phyloP scores from a whole-genome alignment of 768 basidiomycete species.

The Hysterangium stoloniferum region DNA sequence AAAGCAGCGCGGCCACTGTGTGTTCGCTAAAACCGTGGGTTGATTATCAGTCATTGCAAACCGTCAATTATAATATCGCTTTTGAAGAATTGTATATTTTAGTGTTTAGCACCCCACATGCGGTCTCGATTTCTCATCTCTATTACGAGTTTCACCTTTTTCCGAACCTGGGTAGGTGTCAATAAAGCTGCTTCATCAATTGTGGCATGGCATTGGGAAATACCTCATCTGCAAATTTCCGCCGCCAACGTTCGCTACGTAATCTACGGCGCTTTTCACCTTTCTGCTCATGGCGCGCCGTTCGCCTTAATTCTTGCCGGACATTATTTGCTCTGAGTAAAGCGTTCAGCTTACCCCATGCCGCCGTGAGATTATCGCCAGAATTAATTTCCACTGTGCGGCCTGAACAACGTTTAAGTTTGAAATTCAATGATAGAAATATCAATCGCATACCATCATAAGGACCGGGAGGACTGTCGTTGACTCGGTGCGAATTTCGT shows the following conservation, averaged over 20 bases:
- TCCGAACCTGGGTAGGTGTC: slow-evolving; percentile 54
- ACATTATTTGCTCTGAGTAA: slow-evolving; percentile 53
- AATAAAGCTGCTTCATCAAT: slow-evolving; percentile 11
- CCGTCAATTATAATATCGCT: too few relatives aligned
- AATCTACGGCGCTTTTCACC: slow-evolving; percentile 71
- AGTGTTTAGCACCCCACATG: slow-evolving; percentile 11
- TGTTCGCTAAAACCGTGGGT: too few relatives aligned
- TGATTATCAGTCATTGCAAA: too few relatives aligned
- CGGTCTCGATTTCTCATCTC: slow-evolving; percentile 36
- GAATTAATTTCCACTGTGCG: slow-evolving; percentile 45
- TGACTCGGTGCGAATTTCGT: background rate
- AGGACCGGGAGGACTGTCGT: background rate
- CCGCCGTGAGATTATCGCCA: slow-evolving; percentile 35
- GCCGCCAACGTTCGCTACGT: slow-evolving; percentile 70
- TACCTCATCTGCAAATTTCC: slow-evolving; percentile 73
- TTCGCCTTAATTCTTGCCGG: slow-evolving; percentile 36
- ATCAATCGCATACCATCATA: background rate
- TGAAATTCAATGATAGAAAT: background rate
- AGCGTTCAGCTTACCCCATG: slow-evolving; percentile 42
- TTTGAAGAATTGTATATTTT: background rate
- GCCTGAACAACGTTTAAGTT: slow-evolving; percentile 33
- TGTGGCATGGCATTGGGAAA: slow-evolving; percentile 20
- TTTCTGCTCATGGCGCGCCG: slow-evolving; percentile 72
- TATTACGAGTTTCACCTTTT: slow-evolving; percentile 72
- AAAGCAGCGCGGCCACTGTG: too few relatives aligned